Conservation (phyloP, 163 green algal genomes). For the Volvox carteri region DNA sequence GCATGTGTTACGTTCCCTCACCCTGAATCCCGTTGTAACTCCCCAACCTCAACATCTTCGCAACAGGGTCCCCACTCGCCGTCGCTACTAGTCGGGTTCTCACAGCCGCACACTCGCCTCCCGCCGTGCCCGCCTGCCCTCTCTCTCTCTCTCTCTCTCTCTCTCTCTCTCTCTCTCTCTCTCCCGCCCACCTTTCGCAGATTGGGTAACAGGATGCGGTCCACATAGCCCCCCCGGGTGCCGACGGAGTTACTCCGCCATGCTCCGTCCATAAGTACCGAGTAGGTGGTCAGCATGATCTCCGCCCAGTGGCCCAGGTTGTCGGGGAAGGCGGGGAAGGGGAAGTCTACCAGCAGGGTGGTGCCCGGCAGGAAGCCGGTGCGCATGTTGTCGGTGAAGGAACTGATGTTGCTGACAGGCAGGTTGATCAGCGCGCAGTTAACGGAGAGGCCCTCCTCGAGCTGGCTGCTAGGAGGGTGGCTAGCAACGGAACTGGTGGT, state of each 20-base stretch:
- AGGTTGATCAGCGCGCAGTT: conserved; percentile 68
- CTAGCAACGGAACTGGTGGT: neutral
- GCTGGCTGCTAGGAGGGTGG: neutral
- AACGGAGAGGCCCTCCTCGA: conserved; percentile 66
- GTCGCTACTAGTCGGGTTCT: too few species aligned
- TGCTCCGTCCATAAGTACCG: conserved; percentile 53
- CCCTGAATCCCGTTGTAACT: too few species aligned
- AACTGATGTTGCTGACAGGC: conserved; percentile 59
- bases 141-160: too few species aligned
- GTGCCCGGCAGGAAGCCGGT: conserved; percentile 75
- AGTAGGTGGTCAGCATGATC: conserved; percentile 79
- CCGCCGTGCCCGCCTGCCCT: too few species aligned
- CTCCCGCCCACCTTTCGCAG: conserved; percentile 57
- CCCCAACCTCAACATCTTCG: too few species aligned
- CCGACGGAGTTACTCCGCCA: conserved; percentile 1
- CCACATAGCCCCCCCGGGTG: conserved; percentile 36
- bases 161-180: too few species aligned
- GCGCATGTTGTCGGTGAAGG: conserved; percentile 66
- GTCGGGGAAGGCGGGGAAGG: conserved; percentile 79
- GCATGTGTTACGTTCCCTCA: too few species aligned
- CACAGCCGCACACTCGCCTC: neutral
- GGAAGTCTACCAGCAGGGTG: conserved; percentile 82
- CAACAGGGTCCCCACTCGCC: too few species aligned
- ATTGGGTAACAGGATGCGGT: conserved; percentile 74
- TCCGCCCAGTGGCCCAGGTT: conserved; percentile 89